Percentiles rank a stretch among this genome's conserved stretches.
Evolutionary conservation across 257 asterid species (phyloP).

Genomic region (Leonotis leonurus): DNA sequence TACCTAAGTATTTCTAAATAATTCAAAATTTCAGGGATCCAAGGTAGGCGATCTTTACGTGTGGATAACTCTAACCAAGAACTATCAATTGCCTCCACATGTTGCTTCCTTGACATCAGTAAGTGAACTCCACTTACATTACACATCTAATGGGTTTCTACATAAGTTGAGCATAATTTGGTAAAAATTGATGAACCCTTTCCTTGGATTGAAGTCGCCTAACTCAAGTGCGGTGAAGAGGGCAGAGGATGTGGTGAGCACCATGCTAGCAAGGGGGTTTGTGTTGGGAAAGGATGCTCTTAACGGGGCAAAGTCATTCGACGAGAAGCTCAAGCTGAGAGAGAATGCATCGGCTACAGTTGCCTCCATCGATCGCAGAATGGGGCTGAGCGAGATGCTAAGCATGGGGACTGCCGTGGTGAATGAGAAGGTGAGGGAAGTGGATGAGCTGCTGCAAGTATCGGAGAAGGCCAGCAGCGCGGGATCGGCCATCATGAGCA

Average conservation of each 20-base stretch:
- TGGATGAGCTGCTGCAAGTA: conserved; percentile 37
- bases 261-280: conserved; percentile 55
- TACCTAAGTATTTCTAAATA: neutral
- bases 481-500: conserved; percentile 41
- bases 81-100: conserved; percentile 41
- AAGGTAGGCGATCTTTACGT: conserved; percentile 24
- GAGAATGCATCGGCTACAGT: conserved; percentile 44
- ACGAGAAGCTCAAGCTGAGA: conserved; percentile 43
- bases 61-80: conserved; percentile 21
- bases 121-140: neutral
- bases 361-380: conserved; percentile 37
- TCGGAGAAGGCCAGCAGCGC: conserved; percentile 50
- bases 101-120: conserved; percentile 31
- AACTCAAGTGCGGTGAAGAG: conserved; percentile 19
- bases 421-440: conserved; percentile 39
- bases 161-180: neutral
- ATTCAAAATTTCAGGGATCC: conserved; percentile 38
- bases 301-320: conserved; percentile 41
- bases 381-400: conserved; percentile 47
- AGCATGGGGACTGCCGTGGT: conserved; percentile 37
- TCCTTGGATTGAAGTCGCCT: conserved; percentile 15
- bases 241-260: conserved; percentile 56
- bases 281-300: conserved; percentile 53
- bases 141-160: neutral
- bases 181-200: neutral